Evolutionary conservation across 176 grass and related monocot genomes (phyloP), one percentile per base, ranked within the genome.

Genomic region (Thinopyrum elongatum): DNA sequence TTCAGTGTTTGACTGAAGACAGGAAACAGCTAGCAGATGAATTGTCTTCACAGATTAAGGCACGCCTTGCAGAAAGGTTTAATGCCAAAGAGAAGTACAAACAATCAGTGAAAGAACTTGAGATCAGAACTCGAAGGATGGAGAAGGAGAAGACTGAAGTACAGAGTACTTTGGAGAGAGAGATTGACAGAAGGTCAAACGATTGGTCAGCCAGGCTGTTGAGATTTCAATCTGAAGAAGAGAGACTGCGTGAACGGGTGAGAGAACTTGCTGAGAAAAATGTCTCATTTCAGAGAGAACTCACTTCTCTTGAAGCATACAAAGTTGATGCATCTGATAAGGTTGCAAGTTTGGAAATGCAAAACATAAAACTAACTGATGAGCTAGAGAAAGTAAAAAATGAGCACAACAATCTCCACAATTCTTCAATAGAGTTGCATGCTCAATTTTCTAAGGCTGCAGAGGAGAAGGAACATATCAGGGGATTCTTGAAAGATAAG

Each of bases 231-330:
- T 94, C 84, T 63, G 96, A 98, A 84, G 96, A 98, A 79, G 88
- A 95, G 86, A 92, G 93, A 70, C 86, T 98, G 7, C 86, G 90
- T 86, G 96, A 98, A 67, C 86, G 91, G 41, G 91, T 98, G 44
- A 92, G 93, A 86, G 93, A 95, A 90, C 91, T 98, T 58, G 96
- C 96, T 51, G 96, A 98, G 73, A 88, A 98, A 69, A 98, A 98
- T 86, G 93, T 98, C 55, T 86, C 93, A 34, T 89, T 98, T 83
- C 96, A 98, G 84, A 94, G 95, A 89, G 93, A 98, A 79, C 74
- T 95, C 87, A 92, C 91, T 76, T 90, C 65, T 78, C 87, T 93
- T 77, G 91, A 95, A 83, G 86, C 83, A 80, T 86, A 83, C 58
- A 89, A 86, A 76, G 77, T 72, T 51, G 90, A 92, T 23, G 27